phyloP scores from a whole-genome alignment of 2,329 filamentous ascomycete species.

The Lachnellula occidentalis region DNA sequence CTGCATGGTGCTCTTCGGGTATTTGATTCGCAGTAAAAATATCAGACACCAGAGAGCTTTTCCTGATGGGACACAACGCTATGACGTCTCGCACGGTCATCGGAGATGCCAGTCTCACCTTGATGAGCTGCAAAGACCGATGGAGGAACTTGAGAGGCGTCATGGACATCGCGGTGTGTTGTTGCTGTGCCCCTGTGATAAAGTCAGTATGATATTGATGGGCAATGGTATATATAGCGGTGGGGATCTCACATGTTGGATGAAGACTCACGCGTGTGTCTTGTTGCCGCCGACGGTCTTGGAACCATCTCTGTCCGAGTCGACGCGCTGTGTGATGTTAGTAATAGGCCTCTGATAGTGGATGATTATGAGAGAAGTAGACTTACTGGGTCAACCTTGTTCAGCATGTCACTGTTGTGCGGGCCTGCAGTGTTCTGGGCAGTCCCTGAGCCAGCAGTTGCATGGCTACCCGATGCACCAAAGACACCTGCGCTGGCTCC shows the following conservation, averaged over 20 bases:
- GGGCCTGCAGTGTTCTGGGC: conserved; percentile 44
- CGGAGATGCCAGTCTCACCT: conserved; percentile 16
- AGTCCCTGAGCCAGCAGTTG: conserved; percentile 28
- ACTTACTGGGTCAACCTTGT: conserved; percentile 38
- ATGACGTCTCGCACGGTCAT: conserved; percentile 43
- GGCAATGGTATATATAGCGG: too few relatives aligned
- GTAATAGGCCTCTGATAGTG: not conserved
- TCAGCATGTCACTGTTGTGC: conserved; percentile 47
- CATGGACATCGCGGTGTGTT: conserved; percentile 1
- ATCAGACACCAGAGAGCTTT: conserved; percentile 28
- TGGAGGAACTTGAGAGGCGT: conserved; percentile 8
- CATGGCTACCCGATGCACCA: conserved; percentile 30
- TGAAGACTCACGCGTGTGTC: conserved; percentile 33
- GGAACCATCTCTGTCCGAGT: conserved; percentile 49
- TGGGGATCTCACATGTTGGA: not conserved
- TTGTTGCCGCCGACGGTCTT: conserved; percentile 51
- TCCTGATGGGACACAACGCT: conserved; percentile 44
- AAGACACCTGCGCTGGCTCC: conserved; percentile 23
- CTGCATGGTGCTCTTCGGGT: conserved; percentile 11
- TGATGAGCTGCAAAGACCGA: conserved; percentile 9
- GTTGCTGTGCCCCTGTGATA: not conserved
- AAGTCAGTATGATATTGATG: not conserved
- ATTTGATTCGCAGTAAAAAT: not conserved
- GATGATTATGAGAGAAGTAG: not conserved
- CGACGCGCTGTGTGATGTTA: conserved; percentile 39